These are phyloP conservation scores for Leccinum barrowsii DNA, from an alignment of 768 basidiomycete genomes.

Conservation along the genomic window DNA sequence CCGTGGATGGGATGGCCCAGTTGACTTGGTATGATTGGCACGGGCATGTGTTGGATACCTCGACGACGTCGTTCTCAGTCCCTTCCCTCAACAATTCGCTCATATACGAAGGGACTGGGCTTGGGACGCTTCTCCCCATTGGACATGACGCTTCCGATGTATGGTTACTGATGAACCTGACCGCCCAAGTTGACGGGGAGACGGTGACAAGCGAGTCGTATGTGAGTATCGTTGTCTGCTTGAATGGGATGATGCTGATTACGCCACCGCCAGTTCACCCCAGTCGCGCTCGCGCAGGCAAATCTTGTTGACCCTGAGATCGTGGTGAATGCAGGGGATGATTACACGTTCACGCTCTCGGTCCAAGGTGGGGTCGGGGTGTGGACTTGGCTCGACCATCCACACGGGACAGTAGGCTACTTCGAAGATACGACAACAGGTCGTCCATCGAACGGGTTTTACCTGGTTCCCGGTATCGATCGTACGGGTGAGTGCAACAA, in stretches of 20 bases:
- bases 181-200: conserved; percentile 39
- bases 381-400: conserved; percentile 62
- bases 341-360: conserved; percentile 49
- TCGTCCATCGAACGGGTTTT: conserved; percentile 49
- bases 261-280: conserved; percentile 46
- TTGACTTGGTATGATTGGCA: conserved; percentile 59
- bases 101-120: conserved; percentile 38
- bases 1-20: conserved; percentile 43
- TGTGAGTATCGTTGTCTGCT: conserved; percentile 31
- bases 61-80: conserved; percentile 37
- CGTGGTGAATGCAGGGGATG: conserved; percentile 5
- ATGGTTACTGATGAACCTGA: conserved; percentile 50
- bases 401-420: conserved; percentile 48
- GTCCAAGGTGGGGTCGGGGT: conserved; percentile 51
- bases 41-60: conserved; percentile 39
- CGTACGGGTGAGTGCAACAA: conserved; percentile 39
- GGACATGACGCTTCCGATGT: conserved; percentile 41
- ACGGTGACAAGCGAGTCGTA: conserved; percentile 50
- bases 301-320: too few species aligned
- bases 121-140: conserved; percentile 43
- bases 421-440: conserved; percentile 45
- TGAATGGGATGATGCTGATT: neutral
- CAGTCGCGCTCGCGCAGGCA: conserved; percentile 39
- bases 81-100: conserved; percentile 51
- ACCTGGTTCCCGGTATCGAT: conserved; percentile 52